phyloP scores from a whole-genome alignment of 1,284 basidiomycete genomes.

The Moesziomyces sp. region DNA sequence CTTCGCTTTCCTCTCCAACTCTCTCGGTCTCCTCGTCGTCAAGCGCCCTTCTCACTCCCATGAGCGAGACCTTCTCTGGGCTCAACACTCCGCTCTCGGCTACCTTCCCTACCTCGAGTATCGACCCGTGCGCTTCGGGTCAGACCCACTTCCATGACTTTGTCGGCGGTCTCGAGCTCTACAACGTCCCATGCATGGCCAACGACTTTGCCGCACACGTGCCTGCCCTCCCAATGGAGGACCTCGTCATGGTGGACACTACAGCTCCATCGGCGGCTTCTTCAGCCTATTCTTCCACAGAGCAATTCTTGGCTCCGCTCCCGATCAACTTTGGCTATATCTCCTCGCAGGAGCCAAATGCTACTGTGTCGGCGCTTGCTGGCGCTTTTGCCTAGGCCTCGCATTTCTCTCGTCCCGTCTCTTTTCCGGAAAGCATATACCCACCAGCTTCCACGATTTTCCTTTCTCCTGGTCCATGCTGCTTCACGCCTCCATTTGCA shows the following conservation, averaged over 20 bases:
- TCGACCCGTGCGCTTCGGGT: neutral
- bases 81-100: slow-evolving; percentile 6
- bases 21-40: slow-evolving; percentile 17
- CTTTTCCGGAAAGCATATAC: neutral
- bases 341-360: neutral
- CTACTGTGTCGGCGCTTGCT: slow-evolving; percentile 4
- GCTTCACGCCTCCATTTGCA: neutral
- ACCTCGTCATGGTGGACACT: neutral
- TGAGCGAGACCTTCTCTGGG: slow-evolving; percentile 13
- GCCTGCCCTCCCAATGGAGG: neutral
- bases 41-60: slow-evolving; percentile 6
- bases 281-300: slow-evolving; percentile 4
- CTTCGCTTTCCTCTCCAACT: slow-evolving; percentile 15
- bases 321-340: neutral
- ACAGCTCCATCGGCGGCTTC: neutral
- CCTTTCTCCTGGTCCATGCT: neutral
- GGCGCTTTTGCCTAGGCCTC: slow-evolving; percentile 3
- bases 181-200: slow-evolving; percentile 10
- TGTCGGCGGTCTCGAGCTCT: slow-evolving; percentile 13
- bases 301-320: slow-evolving; percentile 1
- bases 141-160: slow-evolving; percentile 9
- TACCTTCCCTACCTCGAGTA: neutral
- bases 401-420: neutral
- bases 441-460: neutral
- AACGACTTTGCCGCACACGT: neutral